These are phyloP conservation scores for Periconia digitata DNA, from an alignment of 2,329 filamentous ascomycete genomes.

Conservation along the genomic window DNA sequence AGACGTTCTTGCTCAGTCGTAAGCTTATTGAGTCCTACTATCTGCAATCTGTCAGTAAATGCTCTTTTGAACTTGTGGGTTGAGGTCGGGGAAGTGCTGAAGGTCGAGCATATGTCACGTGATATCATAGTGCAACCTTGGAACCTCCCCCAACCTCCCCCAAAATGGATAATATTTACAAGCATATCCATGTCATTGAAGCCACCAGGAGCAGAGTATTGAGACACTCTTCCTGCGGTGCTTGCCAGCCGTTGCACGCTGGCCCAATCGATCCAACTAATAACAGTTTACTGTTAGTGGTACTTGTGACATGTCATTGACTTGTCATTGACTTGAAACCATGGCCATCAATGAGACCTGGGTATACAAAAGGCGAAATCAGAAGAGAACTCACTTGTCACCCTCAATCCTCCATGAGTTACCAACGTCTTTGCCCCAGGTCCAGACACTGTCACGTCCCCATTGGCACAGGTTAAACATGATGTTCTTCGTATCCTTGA, in stretches of 20 bases:
- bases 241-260: constrained; percentile 12
- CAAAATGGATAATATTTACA: background rate
- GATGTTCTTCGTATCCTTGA: constrained; percentile 13
- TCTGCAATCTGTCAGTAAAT: background rate
- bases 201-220: constrained; percentile 12
- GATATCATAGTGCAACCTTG: too few relatives aligned
- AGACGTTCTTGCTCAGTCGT: constrained; percentile 27
- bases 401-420: constrained; percentile 27
- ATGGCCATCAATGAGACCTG: too few relatives aligned
- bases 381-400: too few relatives aligned
- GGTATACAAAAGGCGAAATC: too few relatives aligned
- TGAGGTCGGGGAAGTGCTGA: too few relatives aligned
- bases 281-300: too few relatives aligned
- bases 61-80: too few relatives aligned
- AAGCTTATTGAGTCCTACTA: constrained; percentile 39
- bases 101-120: too few relatives aligned
- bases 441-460: constrained; percentile 27
- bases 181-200: constrained; percentile 23
- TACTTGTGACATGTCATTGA: too few relatives aligned
- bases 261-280: constrained; percentile 13
- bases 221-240: constrained; percentile 10
- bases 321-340: too few relatives aligned
- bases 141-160: too few relatives aligned
- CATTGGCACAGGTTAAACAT: constrained; percentile 35
- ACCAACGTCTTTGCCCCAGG: constrained; percentile 28